phyloP scores from a whole-genome alignment of 495 filamentous ascomycete genomes.

The Neurospora tetraspora region DNA sequence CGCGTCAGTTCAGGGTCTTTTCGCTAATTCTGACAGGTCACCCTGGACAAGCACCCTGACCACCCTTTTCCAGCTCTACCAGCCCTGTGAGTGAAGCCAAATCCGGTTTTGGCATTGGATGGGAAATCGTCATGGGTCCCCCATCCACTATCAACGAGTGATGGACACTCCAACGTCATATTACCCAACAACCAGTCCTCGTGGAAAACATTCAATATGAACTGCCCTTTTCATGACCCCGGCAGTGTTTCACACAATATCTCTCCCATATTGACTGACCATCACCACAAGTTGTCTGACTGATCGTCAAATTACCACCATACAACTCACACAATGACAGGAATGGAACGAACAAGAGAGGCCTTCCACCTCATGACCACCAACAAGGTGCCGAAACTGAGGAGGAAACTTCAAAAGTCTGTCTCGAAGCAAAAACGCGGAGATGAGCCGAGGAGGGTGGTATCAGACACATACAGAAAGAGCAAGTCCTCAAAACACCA shows the following conservation, averaged over 20 bases:
- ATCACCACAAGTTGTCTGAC: not conserved
- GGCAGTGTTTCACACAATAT: not conserved
- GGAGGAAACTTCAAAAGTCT: slow-evolving; percentile 33
- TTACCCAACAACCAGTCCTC: not conserved
- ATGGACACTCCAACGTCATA: slow-evolving; percentile 25
- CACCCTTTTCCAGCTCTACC: not conserved
- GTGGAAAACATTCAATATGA: not conserved
- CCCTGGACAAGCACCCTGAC: not conserved
- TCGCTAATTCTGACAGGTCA: not conserved
- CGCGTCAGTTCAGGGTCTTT: not conserved
- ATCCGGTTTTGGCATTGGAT: slow-evolving; percentile 26
- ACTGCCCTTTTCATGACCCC: not conserved
- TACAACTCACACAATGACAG: not conserved
- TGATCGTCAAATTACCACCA: not conserved
- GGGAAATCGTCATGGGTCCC: not conserved
- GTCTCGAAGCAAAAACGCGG: slow-evolving; percentile 22
- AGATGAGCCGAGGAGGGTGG: slow-evolving; percentile 5
- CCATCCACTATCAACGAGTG: not conserved
- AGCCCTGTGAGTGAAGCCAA: slow-evolving; percentile 1
- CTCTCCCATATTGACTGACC: not conserved
- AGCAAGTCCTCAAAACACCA: slow-evolving; percentile 12
- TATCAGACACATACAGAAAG: slow-evolving; percentile 13
- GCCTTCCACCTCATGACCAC: slow-evolving; percentile 9
- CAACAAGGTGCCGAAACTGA: slow-evolving; percentile 24
- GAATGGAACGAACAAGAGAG: slow-evolving; percentile 26